A percentile compares a stretch with the other conserved stretches of the same genome.
Conservation (phyloP, 768 basidiomycete species). For the Saitozyma podzolica region DNA sequence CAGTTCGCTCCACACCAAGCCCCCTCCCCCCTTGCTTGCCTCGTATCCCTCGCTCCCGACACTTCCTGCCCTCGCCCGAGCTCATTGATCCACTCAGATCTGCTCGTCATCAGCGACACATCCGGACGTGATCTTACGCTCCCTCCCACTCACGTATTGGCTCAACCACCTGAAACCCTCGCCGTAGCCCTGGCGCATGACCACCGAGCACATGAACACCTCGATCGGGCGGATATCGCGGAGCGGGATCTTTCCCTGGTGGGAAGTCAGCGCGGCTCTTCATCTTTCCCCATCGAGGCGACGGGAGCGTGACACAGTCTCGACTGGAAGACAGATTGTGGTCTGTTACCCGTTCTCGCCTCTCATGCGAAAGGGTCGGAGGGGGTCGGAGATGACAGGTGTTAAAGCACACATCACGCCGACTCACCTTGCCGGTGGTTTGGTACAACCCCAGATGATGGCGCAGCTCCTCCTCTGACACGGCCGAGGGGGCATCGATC, state of each 20-base stretch:
- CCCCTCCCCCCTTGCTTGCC: too few species aligned
- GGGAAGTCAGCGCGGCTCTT: conserved; percentile 9
- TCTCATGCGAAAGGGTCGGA: background rate
- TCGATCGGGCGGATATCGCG: conserved; percentile 97
- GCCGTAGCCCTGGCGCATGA: conserved; percentile 96
- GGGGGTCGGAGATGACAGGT: background rate
- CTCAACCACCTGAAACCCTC: conserved; percentile 99
- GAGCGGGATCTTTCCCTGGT: conserved; percentile 92
- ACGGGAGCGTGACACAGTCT: too few species aligned
- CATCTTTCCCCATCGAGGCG: background rate
- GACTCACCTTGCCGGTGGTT: conserved; percentile 92
- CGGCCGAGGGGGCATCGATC: conserved; percentile 97
- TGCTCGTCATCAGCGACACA: too few species aligned
- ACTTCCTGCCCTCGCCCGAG: too few species aligned
- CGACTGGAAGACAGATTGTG: too few species aligned
- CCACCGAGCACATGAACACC: conserved; percentile 99
- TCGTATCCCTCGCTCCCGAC: too few species aligned
- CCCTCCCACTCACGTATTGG: conserved; percentile 73
- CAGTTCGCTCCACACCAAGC: too few species aligned
- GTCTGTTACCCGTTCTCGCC: too few species aligned
- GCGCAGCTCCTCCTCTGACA: conserved; percentile 94
- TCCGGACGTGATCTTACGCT: background rate
- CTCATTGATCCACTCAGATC: too few species aligned
- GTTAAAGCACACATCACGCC: background rate
- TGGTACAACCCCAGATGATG: conserved; percentile 94